These are phyloP conservation scores for Syncephalastrum sp. DNA, from an alignment of 371 early-diverging fungal genomes.

Conservation along the genomic window DNA sequence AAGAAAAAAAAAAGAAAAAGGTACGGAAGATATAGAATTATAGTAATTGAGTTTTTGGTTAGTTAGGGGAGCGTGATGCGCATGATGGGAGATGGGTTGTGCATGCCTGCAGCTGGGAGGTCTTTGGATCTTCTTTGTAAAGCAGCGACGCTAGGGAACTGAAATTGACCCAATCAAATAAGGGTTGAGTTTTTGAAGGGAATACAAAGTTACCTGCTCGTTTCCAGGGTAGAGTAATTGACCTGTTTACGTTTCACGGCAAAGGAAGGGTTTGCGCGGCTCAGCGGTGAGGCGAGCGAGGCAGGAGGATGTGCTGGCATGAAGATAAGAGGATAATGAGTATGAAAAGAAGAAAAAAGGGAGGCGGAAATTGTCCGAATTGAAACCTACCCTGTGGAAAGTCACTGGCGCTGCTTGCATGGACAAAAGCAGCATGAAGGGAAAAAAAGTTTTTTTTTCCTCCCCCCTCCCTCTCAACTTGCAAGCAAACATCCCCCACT, in stretches of 20 bases:
- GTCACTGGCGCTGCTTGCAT: neutral
- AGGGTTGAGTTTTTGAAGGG: conserved; percentile 1
- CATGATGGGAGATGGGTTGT: neutral
- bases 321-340: neutral
- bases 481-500: too few relatives aligned
- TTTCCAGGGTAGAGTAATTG: conserved; percentile 30
- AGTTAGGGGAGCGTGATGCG: conserved; percentile 1
- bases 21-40: neutral
- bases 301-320: too few relatives aligned
- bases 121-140: conserved; percentile 11
- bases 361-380: conserved; percentile 1
- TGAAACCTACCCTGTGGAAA: too few relatives aligned
- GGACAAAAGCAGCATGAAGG: neutral
- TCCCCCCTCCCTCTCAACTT: neutral
- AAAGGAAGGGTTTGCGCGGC: conserved; percentile 3
- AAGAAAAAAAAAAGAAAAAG: neutral
- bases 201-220: conserved; percentile 12
- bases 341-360: neutral
- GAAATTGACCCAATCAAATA: conserved; percentile 7
- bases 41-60: neutral
- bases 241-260: conserved; percentile 36
- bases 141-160: conserved; percentile 13
- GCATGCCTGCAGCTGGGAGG: neutral
- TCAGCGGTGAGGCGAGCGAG: too few relatives aligned
- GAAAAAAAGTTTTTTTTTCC: conserved; percentile 6